Conservation (phyloP, 2,329 filamentous ascomycete species). For the Colletotrichum zoysiae region DNA sequence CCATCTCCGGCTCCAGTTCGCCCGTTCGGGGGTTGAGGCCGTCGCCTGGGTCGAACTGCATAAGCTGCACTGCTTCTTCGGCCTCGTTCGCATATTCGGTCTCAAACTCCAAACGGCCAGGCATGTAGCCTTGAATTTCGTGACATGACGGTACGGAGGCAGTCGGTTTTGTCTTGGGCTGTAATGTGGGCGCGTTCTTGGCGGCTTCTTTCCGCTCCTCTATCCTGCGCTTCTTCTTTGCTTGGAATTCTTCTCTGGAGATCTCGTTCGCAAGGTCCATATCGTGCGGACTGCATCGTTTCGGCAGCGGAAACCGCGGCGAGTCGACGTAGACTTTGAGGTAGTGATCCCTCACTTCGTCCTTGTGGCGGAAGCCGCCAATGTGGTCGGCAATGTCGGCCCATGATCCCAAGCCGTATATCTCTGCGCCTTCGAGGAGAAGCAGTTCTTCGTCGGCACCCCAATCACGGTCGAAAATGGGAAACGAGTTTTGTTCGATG, state of each 20-base stretch:
- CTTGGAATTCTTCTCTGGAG: constrained; percentile 91
- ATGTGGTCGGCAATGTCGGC: constrained; percentile 98
- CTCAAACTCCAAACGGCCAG: constrained; percentile 95
- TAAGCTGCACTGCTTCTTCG: constrained; percentile 96
- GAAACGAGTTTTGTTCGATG: constrained; percentile 98
- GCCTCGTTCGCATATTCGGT: constrained; percentile 98
- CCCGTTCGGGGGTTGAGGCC: constrained; percentile 87
- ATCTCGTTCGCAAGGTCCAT: constrained; percentile 82
- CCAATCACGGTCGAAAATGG: constrained; percentile 95
- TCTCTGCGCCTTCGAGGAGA: constrained; percentile 92
- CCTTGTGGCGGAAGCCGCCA: constrained; percentile 92
- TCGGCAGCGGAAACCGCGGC: constrained; percentile 85
- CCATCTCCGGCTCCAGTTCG: constrained; percentile 94
- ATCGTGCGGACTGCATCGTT: constrained; percentile 86
- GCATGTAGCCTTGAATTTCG: constrained; percentile 99
- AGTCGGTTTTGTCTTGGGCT: constrained; percentile 95
- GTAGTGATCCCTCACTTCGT: constrained; percentile 97
- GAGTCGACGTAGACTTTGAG: constrained; percentile 89
- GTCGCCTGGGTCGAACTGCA: constrained; percentile 98
- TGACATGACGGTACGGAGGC: constrained; percentile 96
- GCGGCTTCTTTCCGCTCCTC: constrained; percentile 90
- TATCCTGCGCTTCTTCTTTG: constrained; percentile 91
- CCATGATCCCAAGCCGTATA: constrained; percentile 96
- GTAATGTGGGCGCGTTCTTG: constrained; percentile 84
- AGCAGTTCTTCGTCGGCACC: constrained; percentile 97